Percentiles rank a stretch among this genome's conserved stretches.
Conservation (phyloP, 2,329 filamentous ascomycete genomes). For the Diplodia sapinea region DNA sequence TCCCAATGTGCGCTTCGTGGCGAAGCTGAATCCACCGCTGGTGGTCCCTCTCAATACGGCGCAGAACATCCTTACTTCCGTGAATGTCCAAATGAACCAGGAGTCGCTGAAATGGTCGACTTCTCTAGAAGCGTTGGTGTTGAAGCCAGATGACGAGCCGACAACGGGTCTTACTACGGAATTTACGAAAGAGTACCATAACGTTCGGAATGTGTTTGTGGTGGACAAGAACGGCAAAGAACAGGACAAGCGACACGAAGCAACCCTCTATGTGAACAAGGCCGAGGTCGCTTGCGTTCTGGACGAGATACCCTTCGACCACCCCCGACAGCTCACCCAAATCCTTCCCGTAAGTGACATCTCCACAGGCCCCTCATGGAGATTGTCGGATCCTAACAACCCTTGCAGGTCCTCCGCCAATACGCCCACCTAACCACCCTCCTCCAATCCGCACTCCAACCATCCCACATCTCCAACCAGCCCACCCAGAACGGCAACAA, state of each 20-base stretch:
- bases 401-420: conserved; percentile 63
- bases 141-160: conserved; percentile 60
- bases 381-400: conserved; percentile 15
- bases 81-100: conserved; percentile 62
- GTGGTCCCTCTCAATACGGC: conserved; percentile 70
- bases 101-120: conserved; percentile 56
- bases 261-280: conserved; percentile 73
- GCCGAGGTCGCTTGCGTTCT: conserved; percentile 72
- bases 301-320: conserved; percentile 73
- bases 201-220: conserved; percentile 56
- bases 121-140: conserved; percentile 60
- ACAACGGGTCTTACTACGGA: conserved; percentile 52
- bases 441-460: conserved; percentile 65
- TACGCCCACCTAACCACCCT: conserved; percentile 73
- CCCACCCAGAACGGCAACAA: background rate
- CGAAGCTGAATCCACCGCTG: conserved; percentile 75
- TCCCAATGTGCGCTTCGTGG: conserved; percentile 76
- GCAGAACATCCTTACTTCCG: conserved; percentile 65
- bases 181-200: conserved; percentile 58
- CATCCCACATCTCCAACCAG: conserved; percentile 37
- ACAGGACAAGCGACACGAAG: conserved; percentile 51
- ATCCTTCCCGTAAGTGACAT: conserved; percentile 64
- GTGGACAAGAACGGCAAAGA: conserved; percentile 37
- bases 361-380: background rate
- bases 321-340: conserved; percentile 75